Conservation (phyloP, 1,139 yeast species). For the Sugiyamaella xylanicola region DNA sequence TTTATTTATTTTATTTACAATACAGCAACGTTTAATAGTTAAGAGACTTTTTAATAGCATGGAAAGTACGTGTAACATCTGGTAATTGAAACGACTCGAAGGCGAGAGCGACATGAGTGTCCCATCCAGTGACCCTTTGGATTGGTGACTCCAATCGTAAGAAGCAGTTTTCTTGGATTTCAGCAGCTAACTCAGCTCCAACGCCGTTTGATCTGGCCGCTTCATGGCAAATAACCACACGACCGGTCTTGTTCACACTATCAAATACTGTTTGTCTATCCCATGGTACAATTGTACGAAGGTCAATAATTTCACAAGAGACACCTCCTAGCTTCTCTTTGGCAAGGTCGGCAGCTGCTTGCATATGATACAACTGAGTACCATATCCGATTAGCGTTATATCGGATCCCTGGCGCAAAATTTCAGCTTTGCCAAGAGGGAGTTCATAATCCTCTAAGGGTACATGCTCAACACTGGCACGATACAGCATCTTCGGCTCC, state of each 20-base stretch:
- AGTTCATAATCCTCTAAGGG: constrained; percentile 41
- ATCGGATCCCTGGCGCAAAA: constrained; percentile 38
- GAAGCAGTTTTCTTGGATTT: constrained; percentile 41
- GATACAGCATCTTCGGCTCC: constrained; percentile 44
- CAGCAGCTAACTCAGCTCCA: constrained; percentile 44
- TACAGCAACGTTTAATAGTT: constrained; percentile 30
- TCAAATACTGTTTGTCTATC: constrained; percentile 41
- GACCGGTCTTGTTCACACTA: constrained; percentile 42
- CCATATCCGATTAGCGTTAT: constrained; percentile 43
- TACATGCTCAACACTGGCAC: constrained; percentile 43
- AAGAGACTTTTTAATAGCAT: constrained; percentile 39
- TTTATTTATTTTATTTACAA: neutral
- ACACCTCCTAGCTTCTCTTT: constrained; percentile 36
- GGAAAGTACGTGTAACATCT: constrained; percentile 41
- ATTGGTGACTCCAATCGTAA: constrained; percentile 43
- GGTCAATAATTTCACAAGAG: constrained; percentile 41
- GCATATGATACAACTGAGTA: constrained; percentile 40
- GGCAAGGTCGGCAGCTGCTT: constrained; percentile 41
- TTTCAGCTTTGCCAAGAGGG: constrained; percentile 42
- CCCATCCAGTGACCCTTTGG: constrained; percentile 43
- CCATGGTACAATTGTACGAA: constrained; percentile 44
- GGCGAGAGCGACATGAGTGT: constrained; percentile 41
- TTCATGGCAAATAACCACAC: constrained; percentile 42
- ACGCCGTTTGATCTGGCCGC: constrained; percentile 41
- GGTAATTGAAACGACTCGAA: constrained; percentile 42